These are phyloP conservation scores for Vaccinium macrocarpon DNA, from an alignment of 148 eudicot genomes.

Conservation along the genomic window DNA sequence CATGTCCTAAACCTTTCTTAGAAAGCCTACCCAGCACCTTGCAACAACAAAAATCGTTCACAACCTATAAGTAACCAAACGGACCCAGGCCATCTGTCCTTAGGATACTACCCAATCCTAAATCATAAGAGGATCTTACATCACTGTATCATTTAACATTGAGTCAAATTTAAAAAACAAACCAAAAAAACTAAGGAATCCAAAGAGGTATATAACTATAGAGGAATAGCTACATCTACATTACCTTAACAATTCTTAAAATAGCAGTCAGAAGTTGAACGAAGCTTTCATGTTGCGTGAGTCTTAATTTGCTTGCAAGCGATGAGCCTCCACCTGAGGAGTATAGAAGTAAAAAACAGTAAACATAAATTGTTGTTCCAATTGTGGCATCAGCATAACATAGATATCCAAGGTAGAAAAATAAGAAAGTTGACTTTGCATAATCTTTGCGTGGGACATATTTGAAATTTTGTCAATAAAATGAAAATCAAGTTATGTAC, in stretches of 20 bases:
- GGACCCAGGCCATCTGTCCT: slow-evolving; percentile 41
- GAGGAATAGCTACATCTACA: slow-evolving; percentile 24
- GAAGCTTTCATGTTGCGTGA: slow-evolving; percentile 74
- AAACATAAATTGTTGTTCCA: neutral
- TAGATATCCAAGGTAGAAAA: neutral
- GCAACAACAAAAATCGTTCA: neutral
- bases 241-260: slow-evolving; percentile 18
- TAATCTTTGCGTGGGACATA: neutral
- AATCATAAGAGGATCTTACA: too few relatives aligned
- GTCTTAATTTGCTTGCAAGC: slow-evolving; percentile 84
- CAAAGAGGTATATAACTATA: neutral
- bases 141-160: neutral
- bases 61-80: slow-evolving; percentile 33
- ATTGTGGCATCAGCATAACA: neutral
- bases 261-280: slow-evolving; percentile 19
- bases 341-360: slow-evolving; percentile 15
- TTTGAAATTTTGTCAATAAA: neutral
- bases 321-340: slow-evolving; percentile 82
- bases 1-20: neutral
- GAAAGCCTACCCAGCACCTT: neutral
- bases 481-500: neutral
- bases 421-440: neutral
- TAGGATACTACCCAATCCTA: neutral
- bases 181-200: neutral
- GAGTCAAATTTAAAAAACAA: neutral